Evolutionary conservation across 2,329 filamentous ascomycete genomes (phyloP).

Genomic region (Blastomyces emzantsi): DNA sequence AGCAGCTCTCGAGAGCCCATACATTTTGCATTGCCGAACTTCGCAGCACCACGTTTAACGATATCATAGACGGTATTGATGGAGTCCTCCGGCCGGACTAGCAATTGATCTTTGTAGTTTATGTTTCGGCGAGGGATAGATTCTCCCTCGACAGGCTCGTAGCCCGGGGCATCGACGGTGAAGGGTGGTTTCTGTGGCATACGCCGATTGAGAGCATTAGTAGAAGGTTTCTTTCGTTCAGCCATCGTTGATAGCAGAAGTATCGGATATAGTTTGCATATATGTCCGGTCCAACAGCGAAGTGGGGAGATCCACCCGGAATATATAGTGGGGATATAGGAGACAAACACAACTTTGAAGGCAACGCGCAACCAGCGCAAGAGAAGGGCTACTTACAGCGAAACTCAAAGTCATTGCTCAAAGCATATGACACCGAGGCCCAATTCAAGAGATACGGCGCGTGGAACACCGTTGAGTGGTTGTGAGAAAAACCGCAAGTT

Average conservation of each 20-base stretch:
- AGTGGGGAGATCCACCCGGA: neutral
- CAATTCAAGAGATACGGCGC: neutral
- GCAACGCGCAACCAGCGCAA: neutral
- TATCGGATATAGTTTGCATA: too few species aligned
- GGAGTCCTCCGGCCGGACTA: slow-evolving; percentile 55
- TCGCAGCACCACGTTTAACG: slow-evolving; percentile 56
- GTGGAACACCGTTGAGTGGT: neutral
- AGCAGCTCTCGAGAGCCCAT: slow-evolving; percentile 65
- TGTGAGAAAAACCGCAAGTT: neutral
- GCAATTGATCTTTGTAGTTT: slow-evolving; percentile 59
- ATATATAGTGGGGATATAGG: neutral
- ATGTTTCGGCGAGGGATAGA: slow-evolving; percentile 71
- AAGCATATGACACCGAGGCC: slow-evolving; percentile 8
- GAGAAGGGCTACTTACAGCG: neutral
- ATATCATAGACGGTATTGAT: slow-evolving; percentile 72
- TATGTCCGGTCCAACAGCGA: neutral
- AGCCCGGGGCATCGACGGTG: slow-evolving; percentile 61
- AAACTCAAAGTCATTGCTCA: slow-evolving; percentile 4
- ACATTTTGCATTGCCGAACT: slow-evolving; percentile 54
- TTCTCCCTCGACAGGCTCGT: slow-evolving; percentile 63
- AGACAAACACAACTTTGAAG: neutral
- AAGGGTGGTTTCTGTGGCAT: slow-evolving; percentile 29
- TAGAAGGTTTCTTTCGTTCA: neutral
- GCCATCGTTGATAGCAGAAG: neutral
- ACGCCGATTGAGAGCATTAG: neutral